Percentiles rank a stretch among this genome's conserved stretches.
Conservation (phyloP, 768 basidiomycete species). For the Boletus fagicola region DNA sequence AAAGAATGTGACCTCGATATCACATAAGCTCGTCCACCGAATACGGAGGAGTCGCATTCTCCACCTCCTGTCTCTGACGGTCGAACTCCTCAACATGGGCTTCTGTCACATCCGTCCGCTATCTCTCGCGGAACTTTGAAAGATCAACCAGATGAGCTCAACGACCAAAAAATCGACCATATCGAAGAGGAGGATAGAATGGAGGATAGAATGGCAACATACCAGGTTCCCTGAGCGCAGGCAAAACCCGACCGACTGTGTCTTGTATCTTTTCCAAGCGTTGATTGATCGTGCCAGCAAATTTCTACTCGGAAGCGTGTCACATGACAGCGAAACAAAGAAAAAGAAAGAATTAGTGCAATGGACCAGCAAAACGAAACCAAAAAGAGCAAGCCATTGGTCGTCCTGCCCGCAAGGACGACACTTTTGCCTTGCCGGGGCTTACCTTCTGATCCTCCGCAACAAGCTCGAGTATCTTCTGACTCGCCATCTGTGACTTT, state of each 20-base stretch:
- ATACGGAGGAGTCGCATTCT: conserved; percentile 6
- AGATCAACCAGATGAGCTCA: neutral
- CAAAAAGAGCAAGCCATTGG: neutral
- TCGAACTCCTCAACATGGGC: conserved; percentile 16
- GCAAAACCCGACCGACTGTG: conserved; percentile 11
- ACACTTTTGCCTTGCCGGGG: neutral
- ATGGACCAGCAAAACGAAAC: neutral
- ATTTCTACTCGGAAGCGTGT: conserved; percentile 3
- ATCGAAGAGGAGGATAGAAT: neutral
- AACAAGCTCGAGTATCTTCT: conserved; percentile 16
- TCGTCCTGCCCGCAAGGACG: neutral
- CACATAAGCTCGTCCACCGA: conserved; percentile 16
- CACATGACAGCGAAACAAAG: neutral
- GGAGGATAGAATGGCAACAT: neutral
- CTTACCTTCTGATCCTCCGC: conserved; percentile 14
- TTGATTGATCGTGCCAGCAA: conserved; percentile 9
- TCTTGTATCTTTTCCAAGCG: conserved; percentile 16
- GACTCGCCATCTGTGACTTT: conserved; percentile 17
- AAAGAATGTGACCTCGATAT: neutral
- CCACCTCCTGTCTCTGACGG: neutral
- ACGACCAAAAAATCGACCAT: neutral
- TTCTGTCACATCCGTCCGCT: conserved; percentile 8
- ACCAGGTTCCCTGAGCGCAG: conserved; percentile 13
- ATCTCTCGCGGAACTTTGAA: conserved; percentile 13
- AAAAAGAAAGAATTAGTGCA: neutral